Evolutionary conservation across 169 alveolate genomes (phyloP).

Genomic region (Babesia caballi): DNA sequence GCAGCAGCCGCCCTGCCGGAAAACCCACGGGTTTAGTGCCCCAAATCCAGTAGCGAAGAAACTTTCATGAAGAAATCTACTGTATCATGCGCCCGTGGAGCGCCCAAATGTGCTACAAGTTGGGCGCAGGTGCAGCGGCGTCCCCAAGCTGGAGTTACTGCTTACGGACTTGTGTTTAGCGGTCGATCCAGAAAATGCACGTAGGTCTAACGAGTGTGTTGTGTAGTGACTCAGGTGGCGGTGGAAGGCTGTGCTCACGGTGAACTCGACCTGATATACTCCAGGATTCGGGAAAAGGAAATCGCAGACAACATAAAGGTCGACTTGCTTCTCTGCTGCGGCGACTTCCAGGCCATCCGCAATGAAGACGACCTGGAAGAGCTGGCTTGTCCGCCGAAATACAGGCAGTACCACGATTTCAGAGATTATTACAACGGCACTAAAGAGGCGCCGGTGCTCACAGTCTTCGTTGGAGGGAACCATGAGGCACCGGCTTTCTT

Average conservation of each 20-base stretch:
- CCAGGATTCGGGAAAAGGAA: slow-evolving; percentile 76
- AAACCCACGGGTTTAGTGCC: no score
- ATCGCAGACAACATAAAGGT: slow-evolving; percentile 77
- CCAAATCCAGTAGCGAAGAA: no score
- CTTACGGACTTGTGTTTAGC: no score
- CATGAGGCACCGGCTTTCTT: slow-evolving; percentile 95
- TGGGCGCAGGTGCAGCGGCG: no score
- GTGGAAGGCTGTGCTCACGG: slow-evolving; percentile 97
- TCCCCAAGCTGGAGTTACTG: no score
- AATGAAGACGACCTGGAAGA: slow-evolving; percentile 84
- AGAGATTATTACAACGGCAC: slow-evolving; percentile 85
- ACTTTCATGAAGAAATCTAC: no score
- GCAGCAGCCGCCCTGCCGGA: no score
- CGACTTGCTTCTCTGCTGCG: slow-evolving; percentile 92
- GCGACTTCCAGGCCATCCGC: slow-evolving; percentile 94
- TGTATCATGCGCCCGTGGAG: no score
- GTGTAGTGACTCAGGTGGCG: slow-evolving; percentile 74
- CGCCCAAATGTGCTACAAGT: no score
- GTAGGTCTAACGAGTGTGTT: not conserved
- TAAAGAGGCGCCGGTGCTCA: slow-evolving; percentile 87
- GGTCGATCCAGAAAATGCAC: no score
- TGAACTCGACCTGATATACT: slow-evolving; percentile 83
- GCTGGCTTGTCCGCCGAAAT: slow-evolving; percentile 89
- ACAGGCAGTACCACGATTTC: slow-evolving; percentile 88
- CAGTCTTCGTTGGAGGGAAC: slow-evolving; percentile 97